These are phyloP conservation scores for Volvox africanus DNA, from an alignment of 139 green algal species.

Conservation along the genomic window DNA sequence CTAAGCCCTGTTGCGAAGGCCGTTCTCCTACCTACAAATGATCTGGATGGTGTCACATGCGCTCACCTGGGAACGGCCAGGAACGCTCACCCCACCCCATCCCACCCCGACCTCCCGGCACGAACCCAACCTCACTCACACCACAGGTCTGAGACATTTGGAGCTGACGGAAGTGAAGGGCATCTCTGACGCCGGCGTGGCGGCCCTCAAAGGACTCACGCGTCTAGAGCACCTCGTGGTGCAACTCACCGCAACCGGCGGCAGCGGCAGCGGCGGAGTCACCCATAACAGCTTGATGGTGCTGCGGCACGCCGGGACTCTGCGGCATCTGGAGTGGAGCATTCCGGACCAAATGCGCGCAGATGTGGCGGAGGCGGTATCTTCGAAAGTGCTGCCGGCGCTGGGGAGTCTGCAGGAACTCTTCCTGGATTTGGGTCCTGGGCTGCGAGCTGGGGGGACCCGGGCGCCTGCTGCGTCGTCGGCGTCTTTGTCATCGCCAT, in stretches of 20 bases:
- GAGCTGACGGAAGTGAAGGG: conserved; percentile 39
- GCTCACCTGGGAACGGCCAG: too few species aligned
- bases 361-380: background rate
- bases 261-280: background rate
- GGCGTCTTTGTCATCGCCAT: too few species aligned
- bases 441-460: conserved; percentile 3
- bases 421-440: conserved; percentile 10
- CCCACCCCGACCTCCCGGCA: too few species aligned
- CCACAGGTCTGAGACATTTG: conserved; percentile 16
- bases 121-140: too few species aligned
- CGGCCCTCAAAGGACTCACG: background rate
- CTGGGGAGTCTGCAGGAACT: conserved; percentile 24
- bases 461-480: too few species aligned
- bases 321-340: conserved; percentile 46
- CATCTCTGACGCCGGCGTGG: background rate
- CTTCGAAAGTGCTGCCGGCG: background rate
- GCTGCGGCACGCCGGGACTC: background rate
- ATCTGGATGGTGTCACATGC: too few species aligned
- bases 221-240: conserved; percentile 42
- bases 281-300: background rate
- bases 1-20: too few species aligned
- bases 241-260: background rate
- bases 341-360: background rate
- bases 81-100: too few species aligned
- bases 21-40: too few species aligned